phyloP scores from a whole-genome alignment of 148 eudicot genomes.

The Rhododendron mucronatum region DNA sequence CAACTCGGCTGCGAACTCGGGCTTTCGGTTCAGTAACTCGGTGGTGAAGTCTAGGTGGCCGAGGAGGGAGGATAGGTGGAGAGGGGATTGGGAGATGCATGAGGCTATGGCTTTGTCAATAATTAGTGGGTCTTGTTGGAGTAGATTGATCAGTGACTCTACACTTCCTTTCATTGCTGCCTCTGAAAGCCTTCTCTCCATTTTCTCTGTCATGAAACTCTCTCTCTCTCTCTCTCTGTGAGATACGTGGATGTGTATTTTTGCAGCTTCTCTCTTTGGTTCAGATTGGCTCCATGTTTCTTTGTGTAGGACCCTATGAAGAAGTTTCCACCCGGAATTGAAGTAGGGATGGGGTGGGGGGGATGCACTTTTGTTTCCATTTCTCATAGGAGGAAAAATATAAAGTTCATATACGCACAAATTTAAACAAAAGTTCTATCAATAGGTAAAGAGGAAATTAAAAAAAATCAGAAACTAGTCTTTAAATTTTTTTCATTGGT shows the following conservation, averaged over 20 bases:
- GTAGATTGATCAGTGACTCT: neutral
- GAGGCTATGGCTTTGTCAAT: conserved; percentile 10
- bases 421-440: no score
- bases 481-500: neutral
- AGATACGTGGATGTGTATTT: neutral
- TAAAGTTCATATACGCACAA: no score
- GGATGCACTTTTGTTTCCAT: neutral
- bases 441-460: no score
- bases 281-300: neutral
- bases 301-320: neutral
- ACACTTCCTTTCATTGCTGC: conserved; percentile 22
- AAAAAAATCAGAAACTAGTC: neutral
- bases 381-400: neutral
- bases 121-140: conserved; percentile 18
- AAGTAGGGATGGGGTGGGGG: neutral
- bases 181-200: conserved; percentile 24
- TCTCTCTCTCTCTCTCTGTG: neutral
- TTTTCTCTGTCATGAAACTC: neutral
- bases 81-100: conserved; percentile 21
- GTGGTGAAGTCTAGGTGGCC: conserved; percentile 17
- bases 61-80: conserved; percentile 27
- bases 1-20: conserved; percentile 15
- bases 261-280: neutral
- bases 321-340: neutral
- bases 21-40: conserved; percentile 15